phyloP scores from a whole-genome alignment of 1,284 basidiomycete species.

The Calocybe gambosa region DNA sequence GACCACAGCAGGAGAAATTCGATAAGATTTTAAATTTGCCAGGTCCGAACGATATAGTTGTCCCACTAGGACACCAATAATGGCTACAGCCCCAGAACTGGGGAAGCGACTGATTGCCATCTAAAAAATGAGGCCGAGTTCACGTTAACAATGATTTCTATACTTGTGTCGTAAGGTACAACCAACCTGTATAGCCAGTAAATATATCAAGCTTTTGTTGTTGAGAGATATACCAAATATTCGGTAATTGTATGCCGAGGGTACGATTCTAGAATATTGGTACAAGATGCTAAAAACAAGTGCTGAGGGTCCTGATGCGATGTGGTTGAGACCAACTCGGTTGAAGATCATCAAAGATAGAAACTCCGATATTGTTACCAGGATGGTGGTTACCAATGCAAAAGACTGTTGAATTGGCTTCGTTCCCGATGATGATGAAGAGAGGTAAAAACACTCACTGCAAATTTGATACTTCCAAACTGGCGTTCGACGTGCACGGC shows the following conservation, averaged over 20 bases:
- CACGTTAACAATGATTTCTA: slow-evolving; percentile 4
- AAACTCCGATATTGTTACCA: slow-evolving; percentile 68
- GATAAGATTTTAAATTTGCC: slow-evolving; percentile 67
- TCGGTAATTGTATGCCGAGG: slow-evolving; percentile 68
- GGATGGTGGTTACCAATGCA: slow-evolving; percentile 52
- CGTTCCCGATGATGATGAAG: slow-evolving; percentile 1
- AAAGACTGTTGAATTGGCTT: slow-evolving; percentile 55
- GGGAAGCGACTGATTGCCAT: slow-evolving; percentile 64
- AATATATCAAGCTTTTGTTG: slow-evolving; percentile 70
- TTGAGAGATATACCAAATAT: slow-evolving; percentile 70
- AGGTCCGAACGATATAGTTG: slow-evolving; percentile 77
- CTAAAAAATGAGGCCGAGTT: slow-evolving; percentile 30
- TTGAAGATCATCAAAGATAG: slow-evolving; percentile 57
- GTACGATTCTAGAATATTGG: slow-evolving; percentile 75
- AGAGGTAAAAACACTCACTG: slow-evolving; percentile 49
- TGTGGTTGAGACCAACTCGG: slow-evolving; percentile 59
- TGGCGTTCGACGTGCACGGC: slow-evolving; percentile 75
- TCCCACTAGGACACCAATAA: slow-evolving; percentile 65
- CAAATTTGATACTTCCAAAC: slow-evolving; percentile 85
- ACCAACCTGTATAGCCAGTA: slow-evolving; percentile 61
- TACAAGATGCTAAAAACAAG: slow-evolving; percentile 73
- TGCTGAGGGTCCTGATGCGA: slow-evolving; percentile 72
- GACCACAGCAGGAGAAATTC: slow-evolving; percentile 56
- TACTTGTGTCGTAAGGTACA: slow-evolving; percentile 1
- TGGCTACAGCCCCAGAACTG: slow-evolving; percentile 52